These are phyloP conservation scores for Morella rubra DNA, from an alignment of 306 rosid genomes.

Conservation along the genomic window DNA sequence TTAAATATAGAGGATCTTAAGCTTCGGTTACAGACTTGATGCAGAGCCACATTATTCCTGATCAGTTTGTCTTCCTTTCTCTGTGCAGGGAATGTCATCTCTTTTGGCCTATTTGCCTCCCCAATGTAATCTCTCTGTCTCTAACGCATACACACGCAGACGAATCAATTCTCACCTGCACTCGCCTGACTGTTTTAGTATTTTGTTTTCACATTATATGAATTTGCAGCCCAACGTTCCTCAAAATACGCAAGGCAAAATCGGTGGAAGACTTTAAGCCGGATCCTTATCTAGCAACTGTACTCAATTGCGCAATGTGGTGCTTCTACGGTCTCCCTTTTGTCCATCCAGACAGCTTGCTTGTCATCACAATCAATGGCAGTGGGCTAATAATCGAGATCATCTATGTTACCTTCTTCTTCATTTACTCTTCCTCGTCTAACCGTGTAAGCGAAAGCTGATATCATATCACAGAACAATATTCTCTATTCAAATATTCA, in stretches of 20 bases:
- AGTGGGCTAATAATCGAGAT: conserved; percentile 54
- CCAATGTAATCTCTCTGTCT: conserved; percentile 56
- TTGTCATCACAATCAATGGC: conserved; percentile 67
- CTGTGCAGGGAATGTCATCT: conserved; percentile 72
- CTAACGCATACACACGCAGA: too few species aligned
- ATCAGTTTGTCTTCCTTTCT: not conserved
- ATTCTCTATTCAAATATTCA: too few species aligned
- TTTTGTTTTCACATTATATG: too few species aligned
- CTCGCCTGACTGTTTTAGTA: too few species aligned
- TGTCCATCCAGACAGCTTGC: conserved; percentile 50
- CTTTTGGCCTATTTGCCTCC: conserved; percentile 64
- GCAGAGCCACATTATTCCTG: not conserved
- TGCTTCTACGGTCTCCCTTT: conserved; percentile 63
- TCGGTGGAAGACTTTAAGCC: conserved; percentile 74
- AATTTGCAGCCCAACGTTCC: conserved; percentile 71
- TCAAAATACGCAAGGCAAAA: conserved; percentile 46
- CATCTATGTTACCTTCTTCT: conserved; percentile 37
- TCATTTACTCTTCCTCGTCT: conserved; percentile 38
- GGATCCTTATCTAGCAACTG: conserved; percentile 71
- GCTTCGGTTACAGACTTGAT: too few species aligned
- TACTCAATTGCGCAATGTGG: conserved; percentile 75
- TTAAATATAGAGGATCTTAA: not conserved
- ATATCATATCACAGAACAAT: not conserved
- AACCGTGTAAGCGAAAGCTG: conserved; percentile 42
- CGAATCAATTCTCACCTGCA: too few species aligned